Evolutionary conservation across 176 grass and related monocot genomes (phyloP).

Genomic region (maize (Zea mays)): Zm-B73-REFERENCE-NAM-5.0 NC_050096.1:211198001-211198500

Average conservation of each 20-base stretch:
- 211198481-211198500: neutral
- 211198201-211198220: neutral
- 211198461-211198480: neutral
- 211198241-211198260: neutral
- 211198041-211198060: neutral
- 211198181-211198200: slow-evolving; percentile 39
- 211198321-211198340: neutral
- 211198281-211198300: slow-evolving; percentile 35
- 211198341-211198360: slow-evolving; percentile 44
- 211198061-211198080: slow-evolving; percentile 22
- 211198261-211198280: neutral
- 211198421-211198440: neutral
- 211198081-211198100: neutral
- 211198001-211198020: slow-evolving; percentile 29
- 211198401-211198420: slow-evolving; percentile 42
- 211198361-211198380: slow-evolving; percentile 77
- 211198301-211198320: slow-evolving; percentile 34
- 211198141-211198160: slow-evolving; percentile 55
- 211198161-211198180: slow-evolving; percentile 37
- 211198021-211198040: neutral
- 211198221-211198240: neutral
- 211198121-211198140: slow-evolving; percentile 58
- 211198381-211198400: slow-evolving; percentile 75
- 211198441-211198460: neutral
- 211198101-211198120: neutral